Evolutionary conservation across 768 basidiomycete species (phyloP).

Genomic region (Termitomyces sp.): DNA sequence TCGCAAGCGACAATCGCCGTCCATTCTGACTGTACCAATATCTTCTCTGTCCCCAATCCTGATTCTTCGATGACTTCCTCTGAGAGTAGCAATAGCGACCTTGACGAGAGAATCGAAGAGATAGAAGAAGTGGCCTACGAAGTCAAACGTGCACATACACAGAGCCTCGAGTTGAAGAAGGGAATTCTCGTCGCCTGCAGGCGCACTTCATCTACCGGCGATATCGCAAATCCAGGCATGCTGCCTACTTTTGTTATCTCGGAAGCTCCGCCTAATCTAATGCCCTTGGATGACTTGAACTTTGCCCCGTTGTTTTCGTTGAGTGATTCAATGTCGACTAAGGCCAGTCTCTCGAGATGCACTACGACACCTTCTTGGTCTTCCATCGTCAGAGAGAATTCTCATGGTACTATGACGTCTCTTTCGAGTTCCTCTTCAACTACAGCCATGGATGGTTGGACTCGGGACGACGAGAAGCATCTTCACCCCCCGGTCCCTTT

Average conservation of each 20-base stretch:
- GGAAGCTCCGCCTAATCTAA: conserved; percentile 9
- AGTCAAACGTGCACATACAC: conserved; percentile 40
- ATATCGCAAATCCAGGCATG: neutral
- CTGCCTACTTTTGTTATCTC: conserved; percentile 20
- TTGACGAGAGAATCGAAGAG: conserved; percentile 16
- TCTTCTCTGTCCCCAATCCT: conserved; percentile 11
- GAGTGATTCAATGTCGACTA: conserved; percentile 2
- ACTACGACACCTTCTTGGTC: conserved; percentile 10
- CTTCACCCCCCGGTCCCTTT: conserved; percentile 17
- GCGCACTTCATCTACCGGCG: conserved; percentile 9
- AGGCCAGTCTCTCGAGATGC: neutral
- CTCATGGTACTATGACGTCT: conserved; percentile 11
- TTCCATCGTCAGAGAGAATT: conserved; percentile 13
- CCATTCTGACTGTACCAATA: conserved; percentile 14
- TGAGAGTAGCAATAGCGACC: conserved; percentile 13
- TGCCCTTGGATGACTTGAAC: conserved; percentile 2
- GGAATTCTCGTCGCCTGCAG: conserved; percentile 34
- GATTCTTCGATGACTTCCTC: conserved; percentile 19
- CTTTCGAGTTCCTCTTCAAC: conserved; percentile 10
- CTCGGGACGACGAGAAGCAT: conserved; percentile 4
- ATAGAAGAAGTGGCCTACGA: conserved; percentile 32
- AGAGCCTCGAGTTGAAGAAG: conserved; percentile 45
- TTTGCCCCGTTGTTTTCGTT: conserved; percentile 6
- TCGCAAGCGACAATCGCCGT: conserved; percentile 23
- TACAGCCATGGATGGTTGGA: conserved; percentile 11